Evolutionary conservation across 139 green algal genomes (phyloP), one percentile per base, ranked within the genome.

Genomic region (Chlamydomonas sp.): DNA sequence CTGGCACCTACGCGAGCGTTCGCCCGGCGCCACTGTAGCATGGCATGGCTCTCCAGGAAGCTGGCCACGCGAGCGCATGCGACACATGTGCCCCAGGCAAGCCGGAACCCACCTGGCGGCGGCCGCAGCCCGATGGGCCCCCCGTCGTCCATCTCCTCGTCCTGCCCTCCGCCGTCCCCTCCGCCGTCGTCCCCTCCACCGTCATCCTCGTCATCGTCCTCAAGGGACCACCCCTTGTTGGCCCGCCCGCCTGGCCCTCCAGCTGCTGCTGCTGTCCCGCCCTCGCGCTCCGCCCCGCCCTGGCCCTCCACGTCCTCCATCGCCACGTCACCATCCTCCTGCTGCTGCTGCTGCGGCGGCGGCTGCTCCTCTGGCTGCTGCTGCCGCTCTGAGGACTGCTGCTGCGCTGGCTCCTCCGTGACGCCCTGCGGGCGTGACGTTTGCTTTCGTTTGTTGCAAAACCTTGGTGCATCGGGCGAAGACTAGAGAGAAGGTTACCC

Each of bases 141-240:
- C 1, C 58, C 88, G 2, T 64, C 77, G 0, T 49, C 73, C 57
- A 78, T 49, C 17, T 78, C 78, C 80, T 62, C 63, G 0, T 71
- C 67, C 49, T 57, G 15, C 49, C 7, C 74, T 78, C 31, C 62
- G 20, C 67, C 67, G 18, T 79, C n/a, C 31, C 83, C 84, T 61
- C 89, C 79, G 4, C 92, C 91, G 5, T 92, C 92, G 1, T 95
- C 31, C 31, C 31, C 31, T 49, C 31, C 31, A 49, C 31, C 31
- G 31, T 49, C 92, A 4, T 96, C 95, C 18, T 95, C 90, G 5
- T 93, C 92, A 64, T 96, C 94, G 66, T 97, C 93, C 89, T 97
- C 93, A 61, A 96, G 77, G 1, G 90, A 90, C 95, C 94, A 96
- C 0, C 89, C 90, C 80, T 95, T 94, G 60, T 7, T 84, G 59